These are phyloP conservation scores for Camelina sativa DNA, from an alignment of 345 rosid species.

Conservation along the genomic window DNA sequence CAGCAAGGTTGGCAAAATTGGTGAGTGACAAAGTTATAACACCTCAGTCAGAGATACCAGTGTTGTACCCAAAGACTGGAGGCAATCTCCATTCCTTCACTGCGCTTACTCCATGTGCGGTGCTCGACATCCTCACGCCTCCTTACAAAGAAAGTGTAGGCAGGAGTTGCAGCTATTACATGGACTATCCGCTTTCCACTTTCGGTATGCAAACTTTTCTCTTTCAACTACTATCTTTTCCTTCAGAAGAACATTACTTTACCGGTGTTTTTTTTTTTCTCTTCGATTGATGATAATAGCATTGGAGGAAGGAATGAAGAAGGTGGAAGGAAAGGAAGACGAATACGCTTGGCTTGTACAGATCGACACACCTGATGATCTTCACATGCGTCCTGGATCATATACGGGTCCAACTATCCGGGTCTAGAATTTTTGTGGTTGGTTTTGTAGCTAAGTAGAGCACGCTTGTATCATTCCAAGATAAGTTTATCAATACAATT, in stretches of 20 bases:
- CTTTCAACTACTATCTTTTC: not conserved
- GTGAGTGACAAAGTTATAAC: constrained; percentile 66
- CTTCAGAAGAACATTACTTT: not conserved
- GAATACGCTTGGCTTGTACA: constrained; percentile 87
- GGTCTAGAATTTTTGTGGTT: constrained; percentile 44
- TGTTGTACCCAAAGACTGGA: constrained; percentile 77
- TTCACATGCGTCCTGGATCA: constrained; percentile 73
- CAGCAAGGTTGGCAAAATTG: constrained; percentile 78
- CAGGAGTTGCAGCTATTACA: constrained; percentile 81
- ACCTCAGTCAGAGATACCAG: constrained; percentile 66
- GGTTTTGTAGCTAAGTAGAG: constrained; percentile 27
- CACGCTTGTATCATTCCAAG: constrained; percentile 38
- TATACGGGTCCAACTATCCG: constrained; percentile 70
- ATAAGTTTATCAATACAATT: constrained; percentile 19
- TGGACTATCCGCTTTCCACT: constrained; percentile 72
- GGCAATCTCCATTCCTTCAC: constrained; percentile 97
- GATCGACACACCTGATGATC: constrained; percentile 71
- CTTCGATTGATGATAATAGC: constrained; percentile 19
- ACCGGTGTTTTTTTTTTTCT: constrained; percentile 4
- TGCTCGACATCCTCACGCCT: constrained; percentile 91
- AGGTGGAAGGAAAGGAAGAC: constrained; percentile 57
- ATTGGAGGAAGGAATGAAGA: constrained; percentile 53
- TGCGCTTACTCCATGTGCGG: constrained; percentile 86
- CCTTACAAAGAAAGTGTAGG: constrained; percentile 78
- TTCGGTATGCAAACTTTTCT: constrained; percentile 53